Conservation (phyloP, 169 alveolate species). For the Blepharisma undulans region DNA sequence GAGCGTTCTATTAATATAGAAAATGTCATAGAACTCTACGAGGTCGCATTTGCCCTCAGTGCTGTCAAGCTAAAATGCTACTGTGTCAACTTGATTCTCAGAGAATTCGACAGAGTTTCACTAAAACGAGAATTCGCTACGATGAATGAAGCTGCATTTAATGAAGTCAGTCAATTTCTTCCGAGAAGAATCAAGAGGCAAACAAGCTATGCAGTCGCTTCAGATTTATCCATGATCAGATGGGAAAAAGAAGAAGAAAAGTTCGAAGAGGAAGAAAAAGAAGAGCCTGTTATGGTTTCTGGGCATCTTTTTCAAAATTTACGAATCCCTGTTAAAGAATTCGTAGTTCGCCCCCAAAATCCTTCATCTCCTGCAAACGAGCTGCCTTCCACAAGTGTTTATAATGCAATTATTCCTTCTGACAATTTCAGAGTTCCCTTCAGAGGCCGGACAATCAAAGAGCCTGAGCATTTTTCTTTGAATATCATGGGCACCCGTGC, state of each 20-base stretch:
- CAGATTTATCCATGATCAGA: neutral
- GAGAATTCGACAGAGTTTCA: constrained; percentile 22
- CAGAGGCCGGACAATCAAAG: neutral
- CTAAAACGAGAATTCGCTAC: neutral
- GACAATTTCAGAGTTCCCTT: neutral
- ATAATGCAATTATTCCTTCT: neutral
- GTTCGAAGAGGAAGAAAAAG: neutral
- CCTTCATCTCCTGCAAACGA: neutral
- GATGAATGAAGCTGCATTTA: neutral
- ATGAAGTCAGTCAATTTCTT: constrained; percentile 11
- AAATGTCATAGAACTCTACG: constrained; percentile 21
- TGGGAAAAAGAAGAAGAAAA: neutral
- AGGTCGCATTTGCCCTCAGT: constrained; percentile 1
- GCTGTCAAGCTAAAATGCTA: constrained; percentile 24
- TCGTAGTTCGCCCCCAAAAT: neutral
- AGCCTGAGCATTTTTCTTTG: neutral
- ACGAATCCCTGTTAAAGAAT: neutral
- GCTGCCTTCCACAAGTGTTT: neutral
- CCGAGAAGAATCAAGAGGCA: constrained; percentile 35
- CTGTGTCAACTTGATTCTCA: constrained; percentile 22
- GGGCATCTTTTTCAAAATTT: neutral
- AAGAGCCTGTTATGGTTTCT: neutral
- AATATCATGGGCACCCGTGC: neutral
- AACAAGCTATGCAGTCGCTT: neutral
- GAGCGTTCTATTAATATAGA: neutral